Percentiles rank a stretch among this genome's conserved stretches.
phyloP scores from a whole-genome alignment of 129 eudicot genomes.

The carrot (Daucus carota) region DH1_v3.0 NC_030388.2:21533501-21534000 shows the following conservation, averaged over 20 bases:
- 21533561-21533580: slow-evolving; percentile 9
- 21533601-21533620: slow-evolving; percentile 37
- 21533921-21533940: slow-evolving; percentile 23
- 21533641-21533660: slow-evolving; percentile 53
- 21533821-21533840: slow-evolving; percentile 71
- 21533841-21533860: slow-evolving; percentile 52
- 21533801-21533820: slow-evolving; percentile 47
- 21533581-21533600: slow-evolving; percentile 8
- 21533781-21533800: slow-evolving; percentile 70
- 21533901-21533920: slow-evolving; percentile 40
- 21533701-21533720: slow-evolving; percentile 47
- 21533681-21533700: slow-evolving; percentile 62
- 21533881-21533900: slow-evolving; percentile 64
- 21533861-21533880: slow-evolving; percentile 61
- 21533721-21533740: slow-evolving; percentile 39
- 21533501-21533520: too few relatives aligned
- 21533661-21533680: slow-evolving; percentile 64
- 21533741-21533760: slow-evolving; percentile 70
- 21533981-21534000: too few relatives aligned
- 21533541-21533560: slow-evolving; percentile 17
- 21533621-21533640: slow-evolving; percentile 59
- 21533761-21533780: slow-evolving; percentile 64
- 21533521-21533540: too few relatives aligned
- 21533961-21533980: too few relatives aligned
- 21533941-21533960: too few relatives aligned